These are phyloP conservation scores for Mortierella alpina DNA, from an alignment of 192 early-diverging fungal species.

Conservation along the genomic window DNA sequence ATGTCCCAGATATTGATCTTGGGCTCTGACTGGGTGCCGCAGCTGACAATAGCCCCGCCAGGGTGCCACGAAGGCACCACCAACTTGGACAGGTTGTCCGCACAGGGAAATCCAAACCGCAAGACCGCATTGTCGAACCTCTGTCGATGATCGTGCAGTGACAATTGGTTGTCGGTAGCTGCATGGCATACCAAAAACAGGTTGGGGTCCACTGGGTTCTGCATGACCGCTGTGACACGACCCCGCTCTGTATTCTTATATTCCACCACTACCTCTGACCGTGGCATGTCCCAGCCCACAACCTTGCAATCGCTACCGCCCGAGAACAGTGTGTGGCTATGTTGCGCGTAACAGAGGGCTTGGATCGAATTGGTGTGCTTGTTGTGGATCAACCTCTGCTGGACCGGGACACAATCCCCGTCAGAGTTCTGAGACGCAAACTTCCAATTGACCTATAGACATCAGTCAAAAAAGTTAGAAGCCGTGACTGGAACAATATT, in stretches of 20 bases:
- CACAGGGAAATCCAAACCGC: constrained; percentile 28
- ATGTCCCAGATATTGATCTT: constrained; percentile 54
- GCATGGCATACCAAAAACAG: constrained; percentile 35
- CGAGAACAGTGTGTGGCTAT: constrained; percentile 13
- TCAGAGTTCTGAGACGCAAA: constrained; percentile 18
- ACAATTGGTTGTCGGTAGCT: constrained; percentile 27
- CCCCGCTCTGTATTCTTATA: constrained; percentile 21
- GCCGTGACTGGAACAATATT: neutral
- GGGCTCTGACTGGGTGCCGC: constrained; percentile 36
- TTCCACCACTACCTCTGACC: constrained; percentile 32
- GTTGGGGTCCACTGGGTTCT: constrained; percentile 34
- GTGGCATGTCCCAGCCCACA: constrained; percentile 34
- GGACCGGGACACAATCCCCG: constrained; percentile 8
- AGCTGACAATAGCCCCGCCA: constrained; percentile 32
- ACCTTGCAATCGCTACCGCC: constrained; percentile 41
- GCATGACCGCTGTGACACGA: constrained; percentile 26
- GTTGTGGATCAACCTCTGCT: constrained; percentile 18
- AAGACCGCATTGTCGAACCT: constrained; percentile 24
- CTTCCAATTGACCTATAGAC: constrained; percentile 32
- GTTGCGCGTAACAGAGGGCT: constrained; percentile 16
- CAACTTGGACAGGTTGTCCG: constrained; percentile 32
- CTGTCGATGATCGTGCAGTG: constrained; percentile 25
- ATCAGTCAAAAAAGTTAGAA: neutral
- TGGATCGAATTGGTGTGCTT: constrained; percentile 47
- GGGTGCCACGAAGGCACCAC: constrained; percentile 47